These are phyloP conservation scores for Cytospora leucostoma DNA, from an alignment of 2,329 filamentous ascomycete genomes.

Conservation along the genomic window DNA sequence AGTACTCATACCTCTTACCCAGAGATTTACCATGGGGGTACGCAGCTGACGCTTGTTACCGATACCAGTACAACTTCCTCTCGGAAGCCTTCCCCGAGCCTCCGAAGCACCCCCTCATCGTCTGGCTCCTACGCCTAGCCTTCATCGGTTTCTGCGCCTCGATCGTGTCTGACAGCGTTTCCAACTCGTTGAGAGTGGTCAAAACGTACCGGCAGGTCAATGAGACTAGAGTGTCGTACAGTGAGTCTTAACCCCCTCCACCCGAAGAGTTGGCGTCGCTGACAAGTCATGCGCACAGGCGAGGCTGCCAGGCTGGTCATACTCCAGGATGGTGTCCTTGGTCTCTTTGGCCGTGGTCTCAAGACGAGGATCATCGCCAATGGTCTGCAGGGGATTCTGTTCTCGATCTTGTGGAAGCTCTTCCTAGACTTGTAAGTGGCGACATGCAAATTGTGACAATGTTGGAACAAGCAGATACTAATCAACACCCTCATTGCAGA, in stretches of 20 bases:
- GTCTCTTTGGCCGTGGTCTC: conserved; percentile 48
- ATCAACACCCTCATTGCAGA: neutral
- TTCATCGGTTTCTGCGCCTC: conserved; percentile 49
- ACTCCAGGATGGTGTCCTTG: conserved; percentile 43
- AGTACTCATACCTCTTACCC: conserved; percentile 9
- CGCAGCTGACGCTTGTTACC: neutral
- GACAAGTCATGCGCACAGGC: conserved; percentile 32
- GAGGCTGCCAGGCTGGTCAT: conserved; percentile 46
- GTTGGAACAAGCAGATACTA: neutral
- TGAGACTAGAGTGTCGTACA: conserved; percentile 48
- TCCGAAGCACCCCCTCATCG: conserved; percentile 40
- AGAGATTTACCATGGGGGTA: too few species aligned
- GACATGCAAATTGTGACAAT: too few species aligned
- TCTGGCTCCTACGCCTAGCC: conserved; percentile 47
- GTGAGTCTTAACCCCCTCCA: conserved; percentile 33
- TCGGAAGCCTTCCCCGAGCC: conserved; percentile 43
- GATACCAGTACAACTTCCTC: conserved; percentile 46
- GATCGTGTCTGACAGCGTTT: conserved; percentile 47
- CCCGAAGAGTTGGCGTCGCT: accelerated
- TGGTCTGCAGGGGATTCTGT: conserved; percentile 48
- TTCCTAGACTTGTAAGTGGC: conserved; percentile 50
- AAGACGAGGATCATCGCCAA: conserved; percentile 51
- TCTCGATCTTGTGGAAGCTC: conserved; percentile 52
- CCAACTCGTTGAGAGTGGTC: conserved; percentile 49
- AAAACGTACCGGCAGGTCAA: conserved; percentile 55